Conservation (phyloP, 257 asterid genomes). For the Osmanthus fragrans region DNA sequence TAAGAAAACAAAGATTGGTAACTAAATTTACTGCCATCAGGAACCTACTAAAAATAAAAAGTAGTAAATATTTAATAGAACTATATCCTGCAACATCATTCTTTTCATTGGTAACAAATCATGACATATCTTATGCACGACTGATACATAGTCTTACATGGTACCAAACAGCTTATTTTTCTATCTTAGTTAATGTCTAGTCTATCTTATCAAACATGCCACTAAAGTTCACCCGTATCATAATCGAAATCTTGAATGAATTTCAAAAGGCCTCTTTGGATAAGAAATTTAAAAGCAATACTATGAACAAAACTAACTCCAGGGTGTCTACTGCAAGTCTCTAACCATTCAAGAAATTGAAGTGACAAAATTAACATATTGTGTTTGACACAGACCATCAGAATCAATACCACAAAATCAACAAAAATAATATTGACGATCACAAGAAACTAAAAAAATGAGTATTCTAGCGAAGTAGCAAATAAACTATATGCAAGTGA, state of each 20-base stretch:
- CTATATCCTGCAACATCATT: neutral
- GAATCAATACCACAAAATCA: neutral
- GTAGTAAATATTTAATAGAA: neutral
- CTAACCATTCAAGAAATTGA: neutral
- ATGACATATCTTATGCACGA: neutral
- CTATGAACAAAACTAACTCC: constrained; percentile 16
- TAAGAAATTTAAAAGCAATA: constrained; percentile 17
- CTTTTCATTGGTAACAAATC: neutral
- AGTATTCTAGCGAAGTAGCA: neutral
- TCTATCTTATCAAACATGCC: neutral
- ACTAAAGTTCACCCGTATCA: constrained; percentile 15
- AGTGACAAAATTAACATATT: neutral
- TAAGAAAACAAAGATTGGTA: neutral
- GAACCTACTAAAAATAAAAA: neutral
- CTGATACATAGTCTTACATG: neutral
- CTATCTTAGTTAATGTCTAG: neutral
- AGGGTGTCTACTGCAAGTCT: neutral
- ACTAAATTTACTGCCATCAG: neutral
- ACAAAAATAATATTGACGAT: neutral
- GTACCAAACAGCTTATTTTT: neutral
- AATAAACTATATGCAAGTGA: neutral
- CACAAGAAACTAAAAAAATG: neutral
- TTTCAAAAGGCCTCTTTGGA: neutral
- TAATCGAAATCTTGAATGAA: constrained; percentile 8
- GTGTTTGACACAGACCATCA: neutral